These are phyloP conservation scores for Colletotrichum sidae DNA, from an alignment of 2,329 filamentous ascomycete species.

Conservation along the genomic window DNA sequence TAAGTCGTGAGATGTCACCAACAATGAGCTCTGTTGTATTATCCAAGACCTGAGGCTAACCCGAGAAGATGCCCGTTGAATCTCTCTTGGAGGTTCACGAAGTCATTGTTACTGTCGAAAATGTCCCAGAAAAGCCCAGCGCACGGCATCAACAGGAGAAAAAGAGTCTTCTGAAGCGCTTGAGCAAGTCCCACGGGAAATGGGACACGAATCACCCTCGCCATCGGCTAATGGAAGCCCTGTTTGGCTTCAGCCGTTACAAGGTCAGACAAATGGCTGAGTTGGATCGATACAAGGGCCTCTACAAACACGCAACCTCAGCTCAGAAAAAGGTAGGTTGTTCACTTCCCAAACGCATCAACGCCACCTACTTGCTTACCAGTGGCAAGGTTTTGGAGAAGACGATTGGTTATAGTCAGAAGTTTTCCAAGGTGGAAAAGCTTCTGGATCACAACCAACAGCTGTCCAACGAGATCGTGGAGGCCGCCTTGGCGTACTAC, in stretches of 20 bases:
- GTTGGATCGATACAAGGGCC: constrained; percentile 47
- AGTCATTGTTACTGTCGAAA: constrained; percentile 43
- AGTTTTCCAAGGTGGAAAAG: constrained; percentile 56
- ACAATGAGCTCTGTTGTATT: fast-evolving
- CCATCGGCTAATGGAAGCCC: constrained; percentile 53
- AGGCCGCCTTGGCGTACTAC: constrained; percentile 59
- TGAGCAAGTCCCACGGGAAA: constrained; percentile 45
- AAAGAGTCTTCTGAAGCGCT: constrained; percentile 43
- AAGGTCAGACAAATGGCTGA: constrained; percentile 50
- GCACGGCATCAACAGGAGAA: constrained; percentile 47
- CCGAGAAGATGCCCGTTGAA: constrained; percentile 16
- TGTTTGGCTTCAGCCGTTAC: constrained; percentile 52
- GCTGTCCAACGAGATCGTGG: constrained; percentile 59
- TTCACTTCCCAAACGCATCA: too few species aligned
- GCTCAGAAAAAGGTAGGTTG: constrained; percentile 46
- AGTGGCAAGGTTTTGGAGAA: constrained; percentile 61
- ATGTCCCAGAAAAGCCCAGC: constrained; percentile 37
- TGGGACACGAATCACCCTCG: constrained; percentile 52
- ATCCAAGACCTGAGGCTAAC: neutral
- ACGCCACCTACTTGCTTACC: neutral
- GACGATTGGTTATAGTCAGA: constrained; percentile 67
- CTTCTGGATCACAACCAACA: constrained; percentile 57
- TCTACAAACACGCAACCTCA: constrained; percentile 51
- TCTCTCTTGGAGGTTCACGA: constrained; percentile 42
- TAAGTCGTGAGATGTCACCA: neutral